A percentile compares a stretch with the other conserved stretches of the same genome.
phyloP scores from a whole-genome alignment of 2,329 filamentous ascomycete genomes.

The Rutstroemia sp. region DNA sequence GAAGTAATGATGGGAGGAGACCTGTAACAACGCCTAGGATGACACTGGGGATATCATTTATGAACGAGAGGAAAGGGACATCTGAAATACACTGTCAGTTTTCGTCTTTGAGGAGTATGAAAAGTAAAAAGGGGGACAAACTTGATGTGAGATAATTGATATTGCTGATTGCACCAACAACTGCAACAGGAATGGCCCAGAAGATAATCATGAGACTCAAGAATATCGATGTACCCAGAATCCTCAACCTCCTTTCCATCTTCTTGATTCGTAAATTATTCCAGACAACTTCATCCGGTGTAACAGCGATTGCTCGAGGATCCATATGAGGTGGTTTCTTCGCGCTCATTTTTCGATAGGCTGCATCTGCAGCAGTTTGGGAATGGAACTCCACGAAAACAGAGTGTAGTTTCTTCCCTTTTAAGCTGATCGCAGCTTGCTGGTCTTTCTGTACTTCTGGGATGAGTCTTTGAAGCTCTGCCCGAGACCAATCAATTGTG shows the following conservation, averaged over 20 bases:
- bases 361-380: slow-evolving; percentile 75
- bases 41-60: slow-evolving; percentile 57
- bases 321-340: slow-evolving; percentile 75
- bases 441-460: slow-evolving; percentile 64
- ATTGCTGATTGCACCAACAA: slow-evolving; percentile 82
- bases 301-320: slow-evolving; percentile 73
- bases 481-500: slow-evolving; percentile 82
- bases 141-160: slow-evolving; percentile 57
- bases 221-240: slow-evolving; percentile 59
- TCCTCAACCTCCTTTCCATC: slow-evolving; percentile 71
- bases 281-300: slow-evolving; percentile 82
- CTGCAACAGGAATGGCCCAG: slow-evolving; percentile 67
- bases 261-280: slow-evolving; percentile 71
- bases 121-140: slow-evolving; percentile 10
- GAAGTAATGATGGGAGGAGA: slow-evolving; percentile 69
- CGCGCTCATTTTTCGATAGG: slow-evolving; percentile 77
- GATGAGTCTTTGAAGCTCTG: slow-evolving; percentile 67
- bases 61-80: slow-evolving; percentile 65
- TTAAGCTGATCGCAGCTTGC: slow-evolving; percentile 53
- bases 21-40: slow-evolving; percentile 79
- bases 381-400: slow-evolving; percentile 84
- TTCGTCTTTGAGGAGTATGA: slow-evolving; percentile 8
- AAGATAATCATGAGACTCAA: slow-evolving; percentile 76
- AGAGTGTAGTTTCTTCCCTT: slow-evolving; percentile 43
- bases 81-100: slow-evolving; percentile 1